Conservation (phyloP, 257 asterid genomes). For the Plantago ovata region DNA sequence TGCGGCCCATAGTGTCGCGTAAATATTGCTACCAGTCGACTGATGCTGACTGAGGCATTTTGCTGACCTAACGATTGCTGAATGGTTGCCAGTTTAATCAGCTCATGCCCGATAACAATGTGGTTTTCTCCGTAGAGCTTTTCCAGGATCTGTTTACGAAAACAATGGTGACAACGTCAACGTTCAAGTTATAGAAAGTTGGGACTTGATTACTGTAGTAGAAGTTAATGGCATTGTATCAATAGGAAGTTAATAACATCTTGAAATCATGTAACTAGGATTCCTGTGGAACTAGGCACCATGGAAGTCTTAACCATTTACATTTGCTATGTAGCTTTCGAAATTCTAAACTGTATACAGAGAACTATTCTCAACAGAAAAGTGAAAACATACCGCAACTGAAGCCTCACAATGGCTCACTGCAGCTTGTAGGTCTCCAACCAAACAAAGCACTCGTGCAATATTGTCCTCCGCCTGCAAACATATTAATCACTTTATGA, state of each 20-base stretch:
- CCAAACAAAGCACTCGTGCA: constrained; percentile 68
- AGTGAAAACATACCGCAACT: constrained; percentile 39
- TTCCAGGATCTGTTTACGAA: constrained; percentile 63
- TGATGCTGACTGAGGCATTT: constrained; percentile 30
- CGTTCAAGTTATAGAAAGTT: not conserved
- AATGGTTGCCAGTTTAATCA: constrained; percentile 70
- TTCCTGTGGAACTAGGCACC: too few species aligned
- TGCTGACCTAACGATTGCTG: constrained; percentile 42
- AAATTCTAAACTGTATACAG: too few species aligned
- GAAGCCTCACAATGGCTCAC: constrained; percentile 73
- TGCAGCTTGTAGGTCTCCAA: constrained; percentile 64
- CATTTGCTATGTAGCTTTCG: too few species aligned
- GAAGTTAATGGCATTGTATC: constrained; percentile 3
- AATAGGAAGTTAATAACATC: too few species aligned
- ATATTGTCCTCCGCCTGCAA: constrained; percentile 73
- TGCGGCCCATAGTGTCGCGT: constrained; percentile 66
- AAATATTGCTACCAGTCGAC: constrained; percentile 40
- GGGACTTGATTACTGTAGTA: constrained; percentile 1
- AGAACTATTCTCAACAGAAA: constrained; percentile 11
- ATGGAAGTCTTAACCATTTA: too few species aligned
- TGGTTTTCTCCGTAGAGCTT: constrained; percentile 64
- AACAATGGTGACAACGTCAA: not conserved
- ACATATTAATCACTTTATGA: constrained; percentile 12
- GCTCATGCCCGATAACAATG: constrained; percentile 75
- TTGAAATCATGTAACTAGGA: too few species aligned